Conservation (phyloP, 225 moss, liverwort and hornwort species). For the Neckera pumila region DNA sequence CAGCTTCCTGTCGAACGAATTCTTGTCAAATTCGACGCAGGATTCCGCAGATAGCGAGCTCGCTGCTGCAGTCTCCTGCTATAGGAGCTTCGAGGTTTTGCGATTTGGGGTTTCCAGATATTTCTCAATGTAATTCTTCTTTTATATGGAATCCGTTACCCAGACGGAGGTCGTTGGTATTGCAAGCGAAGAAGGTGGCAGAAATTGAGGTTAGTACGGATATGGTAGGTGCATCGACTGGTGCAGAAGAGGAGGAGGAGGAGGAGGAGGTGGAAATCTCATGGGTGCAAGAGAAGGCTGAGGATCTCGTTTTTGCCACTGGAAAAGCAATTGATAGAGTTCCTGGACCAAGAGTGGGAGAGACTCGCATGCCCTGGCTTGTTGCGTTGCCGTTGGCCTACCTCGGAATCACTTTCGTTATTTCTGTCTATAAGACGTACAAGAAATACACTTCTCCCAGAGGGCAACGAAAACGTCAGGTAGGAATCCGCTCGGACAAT, state of each 20-base stretch:
- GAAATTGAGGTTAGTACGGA: slow-evolving; percentile 20
- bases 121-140: neutral
- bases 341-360: slow-evolving; percentile 80
- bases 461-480: slow-evolving; percentile 79
- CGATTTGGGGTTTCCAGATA: neutral
- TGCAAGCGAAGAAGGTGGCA: slow-evolving; percentile 31
- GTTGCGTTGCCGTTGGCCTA: slow-evolving; percentile 75
- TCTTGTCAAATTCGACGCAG: neutral
- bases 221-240: neutral
- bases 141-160: neutral
- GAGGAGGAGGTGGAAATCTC: slow-evolving; percentile 93
- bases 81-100: neutral
- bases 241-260: slow-evolving; percentile 46
- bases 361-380: slow-evolving; percentile 74
- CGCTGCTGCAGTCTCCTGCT: neutral
- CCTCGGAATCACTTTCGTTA: slow-evolving; percentile 55
- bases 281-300: slow-evolving; percentile 87
- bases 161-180: neutral
- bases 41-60: neutral
- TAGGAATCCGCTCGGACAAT: neutral
- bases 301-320: slow-evolving; percentile 59
- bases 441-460: slow-evolving; percentile 50
- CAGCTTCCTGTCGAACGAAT: neutral
- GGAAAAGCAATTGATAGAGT: slow-evolving; percentile 54
- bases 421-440: slow-evolving; percentile 53